phyloP scores from a whole-genome alignment of 2,329 filamentous ascomycete genomes.

The Colletotrichum musae region DNA sequence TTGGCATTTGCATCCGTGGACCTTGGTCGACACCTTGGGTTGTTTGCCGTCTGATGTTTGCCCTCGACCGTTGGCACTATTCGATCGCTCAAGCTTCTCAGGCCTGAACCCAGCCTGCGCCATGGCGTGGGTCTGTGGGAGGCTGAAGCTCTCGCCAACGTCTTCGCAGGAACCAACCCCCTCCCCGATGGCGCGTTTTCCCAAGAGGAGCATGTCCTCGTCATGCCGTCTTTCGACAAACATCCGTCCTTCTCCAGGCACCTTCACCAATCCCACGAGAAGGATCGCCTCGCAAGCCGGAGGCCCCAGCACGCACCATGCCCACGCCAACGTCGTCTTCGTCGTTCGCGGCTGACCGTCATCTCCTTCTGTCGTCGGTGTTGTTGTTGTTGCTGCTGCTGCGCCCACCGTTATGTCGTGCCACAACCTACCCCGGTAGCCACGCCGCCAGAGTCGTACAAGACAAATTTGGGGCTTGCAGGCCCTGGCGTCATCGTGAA shows the following conservation, averaged over 20 bases:
- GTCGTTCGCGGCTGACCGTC: too few relatives aligned
- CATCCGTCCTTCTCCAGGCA: neutral
- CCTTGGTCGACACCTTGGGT: neutral
- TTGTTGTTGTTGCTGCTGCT: neutral
- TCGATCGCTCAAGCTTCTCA: neutral
- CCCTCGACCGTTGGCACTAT: too few relatives aligned
- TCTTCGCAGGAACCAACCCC: neutral
- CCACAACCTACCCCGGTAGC: neutral
- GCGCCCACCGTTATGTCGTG: neutral
- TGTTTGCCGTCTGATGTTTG: constrained; percentile 7
- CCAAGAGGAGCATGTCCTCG: neutral
- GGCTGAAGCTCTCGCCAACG: neutral
- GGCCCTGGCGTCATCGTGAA: neutral
- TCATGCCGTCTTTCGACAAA: neutral
- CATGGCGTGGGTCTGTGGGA: too few relatives aligned
- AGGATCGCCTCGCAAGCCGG: neutral
- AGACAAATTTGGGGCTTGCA: neutral
- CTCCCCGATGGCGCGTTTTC: neutral
- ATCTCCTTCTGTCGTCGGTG: too few relatives aligned
- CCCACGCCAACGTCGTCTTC: too few relatives aligned
- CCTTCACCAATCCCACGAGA: neutral
- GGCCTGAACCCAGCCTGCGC: neutral
- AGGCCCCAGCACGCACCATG: neutral
- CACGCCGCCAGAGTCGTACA: neutral
- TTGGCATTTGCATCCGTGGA: constrained; percentile 10